A percentile compares a stretch with the other conserved stretches of the same genome.
Conservation (phyloP, 495 filamentous ascomycete species). For the Podospora fimiseda region DNA sequence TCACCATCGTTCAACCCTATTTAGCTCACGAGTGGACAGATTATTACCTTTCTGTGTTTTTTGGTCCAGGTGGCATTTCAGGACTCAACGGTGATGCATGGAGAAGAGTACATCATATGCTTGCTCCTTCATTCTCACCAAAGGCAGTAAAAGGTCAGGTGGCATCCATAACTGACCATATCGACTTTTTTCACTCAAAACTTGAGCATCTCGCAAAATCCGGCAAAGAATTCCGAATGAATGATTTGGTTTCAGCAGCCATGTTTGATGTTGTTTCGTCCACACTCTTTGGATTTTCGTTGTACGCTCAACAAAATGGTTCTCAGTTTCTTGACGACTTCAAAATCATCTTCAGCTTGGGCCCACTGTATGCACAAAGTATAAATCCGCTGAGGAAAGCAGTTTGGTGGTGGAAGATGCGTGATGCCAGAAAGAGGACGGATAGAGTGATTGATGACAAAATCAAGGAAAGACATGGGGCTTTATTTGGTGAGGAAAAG, state of each 20-base stretch:
- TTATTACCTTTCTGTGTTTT: neutral
- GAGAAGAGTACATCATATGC: constrained; percentile 22
- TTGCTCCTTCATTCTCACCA: constrained; percentile 18
- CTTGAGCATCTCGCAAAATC: constrained; percentile 3
- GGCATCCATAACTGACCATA: constrained; percentile 15
- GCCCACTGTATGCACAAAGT: neutral
- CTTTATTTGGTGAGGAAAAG: neutral
- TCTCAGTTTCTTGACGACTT: constrained; percentile 1
- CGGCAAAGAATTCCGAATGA: constrained; percentile 6
- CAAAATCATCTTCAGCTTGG: neutral
- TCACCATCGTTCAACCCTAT: constrained; percentile 10
- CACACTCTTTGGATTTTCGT: constrained; percentile 15
- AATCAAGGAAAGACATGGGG: neutral
- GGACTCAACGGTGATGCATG: constrained; percentile 15
- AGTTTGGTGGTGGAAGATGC: neutral
- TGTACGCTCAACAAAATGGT: neutral
- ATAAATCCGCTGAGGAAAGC: neutral
- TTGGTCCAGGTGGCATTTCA: constrained; percentile 15
- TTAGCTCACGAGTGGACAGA: constrained; percentile 6
- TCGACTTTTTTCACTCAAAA: constrained; percentile 10
- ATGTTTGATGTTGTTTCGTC: constrained; percentile 15
- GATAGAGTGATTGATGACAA: neutral
- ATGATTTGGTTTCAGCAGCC: neutral
- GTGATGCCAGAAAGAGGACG: neutral
- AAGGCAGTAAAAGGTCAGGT: constrained; percentile 9